Percentiles rank a stretch among this genome's conserved stretches.
Evolutionary conservation across 176 grass and related monocot genomes (phyloP).

Genomic region (Carex littledalei): DNA sequence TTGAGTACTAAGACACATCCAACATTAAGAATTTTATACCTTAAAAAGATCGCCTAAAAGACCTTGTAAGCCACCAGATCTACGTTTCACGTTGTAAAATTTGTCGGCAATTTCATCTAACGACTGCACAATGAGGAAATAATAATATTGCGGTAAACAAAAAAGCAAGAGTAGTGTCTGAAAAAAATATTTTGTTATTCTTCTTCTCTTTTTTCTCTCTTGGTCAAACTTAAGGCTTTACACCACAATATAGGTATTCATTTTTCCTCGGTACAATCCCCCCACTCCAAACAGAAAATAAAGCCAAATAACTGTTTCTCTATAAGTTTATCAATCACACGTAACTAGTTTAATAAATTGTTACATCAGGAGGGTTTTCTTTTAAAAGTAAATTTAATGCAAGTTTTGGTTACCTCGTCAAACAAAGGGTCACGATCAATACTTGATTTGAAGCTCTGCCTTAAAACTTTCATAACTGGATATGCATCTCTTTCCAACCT

Average conservation of each 20-base stretch:
- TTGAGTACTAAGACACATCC: background rate
- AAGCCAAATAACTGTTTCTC: background rate
- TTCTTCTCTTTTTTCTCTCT: background rate
- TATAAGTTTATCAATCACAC: background rate
- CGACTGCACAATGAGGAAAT: constrained; percentile 37
- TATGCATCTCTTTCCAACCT: constrained; percentile 99
- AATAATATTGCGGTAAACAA: background rate
- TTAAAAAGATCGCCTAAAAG: constrained; percentile 94
- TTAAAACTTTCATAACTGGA: constrained; percentile 76
- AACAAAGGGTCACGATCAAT: constrained; percentile 78
- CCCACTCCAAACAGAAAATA: background rate
- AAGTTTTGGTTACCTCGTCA: constrained; percentile 53
- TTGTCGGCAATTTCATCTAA: constrained; percentile 91
- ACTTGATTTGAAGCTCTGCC: constrained; percentile 83
- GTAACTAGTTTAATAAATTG: background rate
- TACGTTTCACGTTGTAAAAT: constrained; percentile 66
- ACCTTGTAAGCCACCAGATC: constrained; percentile 67
- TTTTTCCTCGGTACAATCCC: background rate
- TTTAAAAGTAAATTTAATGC: background rate
- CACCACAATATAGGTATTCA: background rate
- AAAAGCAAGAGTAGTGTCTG: background rate
- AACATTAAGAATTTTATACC: constrained; percentile 33
- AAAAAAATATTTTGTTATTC: background rate
- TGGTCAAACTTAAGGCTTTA: background rate
- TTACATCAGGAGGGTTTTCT: background rate